Percentiles rank a stretch among this genome's conserved stretches.
Conservation (phyloP, 2,329 filamentous ascomycete genomes). For the Beauveria brongniartii region DNA sequence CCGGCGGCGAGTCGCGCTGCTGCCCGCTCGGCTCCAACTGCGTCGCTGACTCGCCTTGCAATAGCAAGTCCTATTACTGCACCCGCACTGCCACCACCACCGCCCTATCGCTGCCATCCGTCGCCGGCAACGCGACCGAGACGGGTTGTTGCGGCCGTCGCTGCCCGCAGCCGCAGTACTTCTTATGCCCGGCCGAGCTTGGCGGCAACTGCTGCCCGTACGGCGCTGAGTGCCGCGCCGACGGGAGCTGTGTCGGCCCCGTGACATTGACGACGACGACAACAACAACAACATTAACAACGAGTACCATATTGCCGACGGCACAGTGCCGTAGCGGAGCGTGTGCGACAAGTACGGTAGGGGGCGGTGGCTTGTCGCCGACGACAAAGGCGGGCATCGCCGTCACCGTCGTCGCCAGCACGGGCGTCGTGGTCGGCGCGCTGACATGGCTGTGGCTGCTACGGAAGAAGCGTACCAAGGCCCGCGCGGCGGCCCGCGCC, state of each 20-base stretch:
- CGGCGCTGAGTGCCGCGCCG: conserved; percentile 32
- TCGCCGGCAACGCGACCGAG: conserved; percentile 7
- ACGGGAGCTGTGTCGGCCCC: conserved; percentile 27
- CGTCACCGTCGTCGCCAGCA: conserved; percentile 40
- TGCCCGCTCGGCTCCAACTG: conserved; percentile 37
- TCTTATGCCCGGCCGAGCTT: conserved; percentile 34
- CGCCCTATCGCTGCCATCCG: conserved; percentile 11
- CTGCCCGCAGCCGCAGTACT: conserved; percentile 34
- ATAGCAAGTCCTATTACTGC: conserved; percentile 26
- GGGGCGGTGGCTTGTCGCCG: conserved; percentile 27
- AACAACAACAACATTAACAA: conserved; percentile 6
- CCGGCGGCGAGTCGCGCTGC: conserved; percentile 26
- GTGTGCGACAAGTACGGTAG: too few species aligned
- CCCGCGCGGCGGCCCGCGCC: conserved; percentile 14
- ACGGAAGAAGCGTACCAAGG: conserved; percentile 22
- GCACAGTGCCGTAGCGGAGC: neutral
- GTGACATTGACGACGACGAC: conserved; percentile 15
- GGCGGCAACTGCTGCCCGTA: conserved; percentile 44
- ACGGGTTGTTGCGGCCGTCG: conserved; percentile 31
- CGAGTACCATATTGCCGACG: neutral
- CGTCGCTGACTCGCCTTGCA: conserved; percentile 27
- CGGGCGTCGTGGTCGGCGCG: conserved; percentile 32
- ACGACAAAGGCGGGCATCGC: conserved; percentile 52
- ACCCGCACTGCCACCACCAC: conserved; percentile 21
- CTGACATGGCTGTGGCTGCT: conserved; percentile 41